These are phyloP conservation scores for Ailanthus altissimus DNA, from an alignment of 345 rosid genomes.

Conservation along the genomic window DNA sequence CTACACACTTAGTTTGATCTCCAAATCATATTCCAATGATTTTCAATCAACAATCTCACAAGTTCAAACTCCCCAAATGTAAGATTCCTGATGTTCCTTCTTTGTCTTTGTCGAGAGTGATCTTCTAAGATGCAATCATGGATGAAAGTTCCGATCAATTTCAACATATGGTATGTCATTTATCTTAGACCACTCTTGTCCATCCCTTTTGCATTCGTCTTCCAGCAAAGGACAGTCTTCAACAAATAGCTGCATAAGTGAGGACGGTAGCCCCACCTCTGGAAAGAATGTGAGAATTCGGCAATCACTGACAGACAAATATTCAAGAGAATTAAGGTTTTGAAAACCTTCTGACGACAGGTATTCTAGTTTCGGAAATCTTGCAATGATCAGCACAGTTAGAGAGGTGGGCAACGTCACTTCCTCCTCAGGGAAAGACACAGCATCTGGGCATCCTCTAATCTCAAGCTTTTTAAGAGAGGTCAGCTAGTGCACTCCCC, in stretches of 20 bases:
- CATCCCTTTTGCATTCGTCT: not conserved
- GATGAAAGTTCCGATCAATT: not conserved
- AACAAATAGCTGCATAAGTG: not conserved
- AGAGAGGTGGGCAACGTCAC: not conserved
- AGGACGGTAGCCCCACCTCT: not conserved
- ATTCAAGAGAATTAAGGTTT: not conserved
- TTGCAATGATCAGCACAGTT: not conserved
- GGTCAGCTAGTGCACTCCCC: constrained; percentile 25
- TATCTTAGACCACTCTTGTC: constrained; percentile 8
- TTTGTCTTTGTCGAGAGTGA: too few species aligned
- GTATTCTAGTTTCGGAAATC: not conserved
- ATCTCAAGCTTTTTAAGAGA: constrained; percentile 14
- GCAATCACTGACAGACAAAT: not conserved
- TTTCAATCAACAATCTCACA: too few species aligned
- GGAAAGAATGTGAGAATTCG: not conserved
- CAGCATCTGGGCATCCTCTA: constrained; percentile 8
- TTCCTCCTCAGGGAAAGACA: constrained; percentile 18
- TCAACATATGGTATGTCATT: not conserved
- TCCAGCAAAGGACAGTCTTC: not conserved
- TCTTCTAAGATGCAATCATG: too few species aligned
- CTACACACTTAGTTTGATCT: too few species aligned
- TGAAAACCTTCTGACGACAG: not conserved
- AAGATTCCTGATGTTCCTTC: too few species aligned
- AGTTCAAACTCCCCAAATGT: too few species aligned
- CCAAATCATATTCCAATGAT: too few species aligned